A percentile compares a stretch with the other conserved stretches of the same genome.
Conservation (phyloP, 164 flowering plant genomes). For the Magnolia kwangsiensis region DNA sequence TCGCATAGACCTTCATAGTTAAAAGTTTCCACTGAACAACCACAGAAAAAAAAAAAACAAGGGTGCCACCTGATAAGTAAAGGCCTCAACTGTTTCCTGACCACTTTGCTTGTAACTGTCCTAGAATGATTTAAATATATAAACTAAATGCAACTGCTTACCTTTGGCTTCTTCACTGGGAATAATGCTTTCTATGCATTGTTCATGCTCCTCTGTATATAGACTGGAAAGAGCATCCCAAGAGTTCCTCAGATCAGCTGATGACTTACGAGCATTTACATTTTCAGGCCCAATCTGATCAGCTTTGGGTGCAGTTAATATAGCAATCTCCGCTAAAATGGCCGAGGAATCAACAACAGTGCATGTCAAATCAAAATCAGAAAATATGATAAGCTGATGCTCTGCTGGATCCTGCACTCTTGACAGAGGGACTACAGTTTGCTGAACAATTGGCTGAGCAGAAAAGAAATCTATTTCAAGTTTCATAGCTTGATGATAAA, state of each 20-base stretch:
- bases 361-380: constrained; percentile 98
- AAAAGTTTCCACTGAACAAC: constrained; percentile 51
- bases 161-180: constrained; percentile 48
- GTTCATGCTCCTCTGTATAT: constrained; percentile 89
- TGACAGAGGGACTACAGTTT: constrained; percentile 59
- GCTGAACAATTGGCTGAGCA: constrained; percentile 72
- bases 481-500: constrained; percentile 86
- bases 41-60: constrained; percentile 1
- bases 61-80: not conserved
- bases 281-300: constrained; percentile 45
- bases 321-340: constrained; percentile 94
- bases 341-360: constrained; percentile 94
- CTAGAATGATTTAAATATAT: not conserved
- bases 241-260: constrained; percentile 66
- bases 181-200: constrained; percentile 73
- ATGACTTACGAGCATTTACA: constrained; percentile 54
- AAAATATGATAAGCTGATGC: constrained; percentile 57
- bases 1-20: constrained; percentile 48
- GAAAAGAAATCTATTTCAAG: constrained; percentile 79
- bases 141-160: not conserved
- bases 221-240: constrained; percentile 74
- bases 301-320: constrained; percentile 72
- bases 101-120: not conserved
- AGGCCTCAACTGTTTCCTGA: not conserved
- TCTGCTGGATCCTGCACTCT: constrained; percentile 48